These are phyloP conservation scores for Hypoxylon perforatum DNA, from an alignment of 495 filamentous ascomycete species.

Conservation along the genomic window DNA sequence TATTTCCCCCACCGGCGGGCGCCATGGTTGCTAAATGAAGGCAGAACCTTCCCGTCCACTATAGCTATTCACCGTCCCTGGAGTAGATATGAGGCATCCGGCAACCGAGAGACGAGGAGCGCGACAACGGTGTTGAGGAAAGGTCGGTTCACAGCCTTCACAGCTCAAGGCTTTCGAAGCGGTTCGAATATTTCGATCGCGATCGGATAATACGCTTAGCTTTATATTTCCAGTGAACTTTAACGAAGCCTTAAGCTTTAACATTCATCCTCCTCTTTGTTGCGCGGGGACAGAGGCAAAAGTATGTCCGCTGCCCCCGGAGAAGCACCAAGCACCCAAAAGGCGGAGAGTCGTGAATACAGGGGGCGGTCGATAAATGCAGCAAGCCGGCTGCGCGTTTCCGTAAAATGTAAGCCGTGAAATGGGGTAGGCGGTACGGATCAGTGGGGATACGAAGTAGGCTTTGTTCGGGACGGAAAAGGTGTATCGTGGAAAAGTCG, in stretches of 20 bases:
- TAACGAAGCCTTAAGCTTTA: slow-evolving; percentile 4
- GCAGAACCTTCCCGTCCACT: slow-evolving; percentile 35
- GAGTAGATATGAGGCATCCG: slow-evolving; percentile 37
- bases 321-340: slow-evolving; percentile 19
- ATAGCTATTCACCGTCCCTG: slow-evolving; percentile 35
- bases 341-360: slow-evolving; percentile 20
- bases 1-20: slow-evolving; percentile 89
- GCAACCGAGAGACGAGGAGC: slow-evolving; percentile 29
- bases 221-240: slow-evolving; percentile 27
- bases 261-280: slow-evolving; percentile 32
- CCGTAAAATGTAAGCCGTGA: slow-evolving; percentile 6
- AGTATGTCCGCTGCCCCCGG: slow-evolving; percentile 10
- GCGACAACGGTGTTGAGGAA: slow-evolving; percentile 13
- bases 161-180: slow-evolving; percentile 10
- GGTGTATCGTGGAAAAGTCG: slow-evolving; percentile 27
- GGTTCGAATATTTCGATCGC: slow-evolving; percentile 22
- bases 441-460: slow-evolving; percentile 13
- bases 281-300: slow-evolving; percentile 20
- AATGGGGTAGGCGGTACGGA: slow-evolving; percentile 11
- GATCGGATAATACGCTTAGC: slow-evolving; percentile 10
- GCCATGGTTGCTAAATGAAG: slow-evolving; percentile 66
- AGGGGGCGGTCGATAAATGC: slow-evolving; percentile 29
- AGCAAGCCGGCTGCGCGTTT: slow-evolving; percentile 33
- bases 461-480: slow-evolving; percentile 4
- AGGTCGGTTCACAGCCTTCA: slow-evolving; percentile 15